Percentiles rank a stretch among this genome's conserved stretches.
Conservation (phyloP, 768 basidiomycete species). For the Lactarius hengduanensis region DNA sequence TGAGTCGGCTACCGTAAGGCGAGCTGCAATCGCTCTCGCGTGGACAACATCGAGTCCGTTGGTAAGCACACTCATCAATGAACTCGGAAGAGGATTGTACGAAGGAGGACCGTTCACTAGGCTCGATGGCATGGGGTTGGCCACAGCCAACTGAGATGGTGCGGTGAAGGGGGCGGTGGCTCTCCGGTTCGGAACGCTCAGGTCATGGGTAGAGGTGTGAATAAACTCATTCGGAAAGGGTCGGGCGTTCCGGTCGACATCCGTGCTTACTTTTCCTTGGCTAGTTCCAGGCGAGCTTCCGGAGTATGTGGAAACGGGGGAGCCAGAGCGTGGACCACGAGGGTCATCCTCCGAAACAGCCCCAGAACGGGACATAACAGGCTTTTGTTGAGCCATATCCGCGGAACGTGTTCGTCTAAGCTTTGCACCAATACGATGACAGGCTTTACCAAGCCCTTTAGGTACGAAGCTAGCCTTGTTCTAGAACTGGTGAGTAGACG, state of each 20-base stretch:
- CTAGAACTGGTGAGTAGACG: conserved; percentile 13
- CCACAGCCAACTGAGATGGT: conserved; percentile 2
- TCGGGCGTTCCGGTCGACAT: conserved; percentile 12
- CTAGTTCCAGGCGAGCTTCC: conserved; percentile 21
- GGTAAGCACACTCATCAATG: background rate
- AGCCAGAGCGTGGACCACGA: conserved; percentile 4
- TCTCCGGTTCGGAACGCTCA: conserved; percentile 11
- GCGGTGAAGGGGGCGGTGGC: conserved; percentile 1
- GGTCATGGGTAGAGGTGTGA: background rate
- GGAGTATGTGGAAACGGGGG: conserved; percentile 14
- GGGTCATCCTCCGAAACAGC: background rate
- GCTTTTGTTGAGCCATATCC: conserved; percentile 12
- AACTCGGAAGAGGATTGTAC: conserved; percentile 1
- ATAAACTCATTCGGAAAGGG: conserved; percentile 8
- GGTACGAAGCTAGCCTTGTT: conserved; percentile 13
- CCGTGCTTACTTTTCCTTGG: conserved; percentile 22
- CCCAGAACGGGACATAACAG: conserved; percentile 1
- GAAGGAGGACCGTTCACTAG: background rate
- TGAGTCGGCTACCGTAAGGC: background rate
- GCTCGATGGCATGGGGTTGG: conserved; percentile 1
- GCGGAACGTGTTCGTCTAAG: conserved; percentile 13
- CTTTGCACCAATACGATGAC: conserved; percentile 20
- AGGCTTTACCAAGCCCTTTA: conserved; percentile 18
- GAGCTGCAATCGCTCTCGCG: conserved; percentile 10
- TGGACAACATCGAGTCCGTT: background rate